phyloP scores from a whole-genome alignment of 2,329 filamentous ascomycete genomes.

The Colletotrichum lentis region DNA sequence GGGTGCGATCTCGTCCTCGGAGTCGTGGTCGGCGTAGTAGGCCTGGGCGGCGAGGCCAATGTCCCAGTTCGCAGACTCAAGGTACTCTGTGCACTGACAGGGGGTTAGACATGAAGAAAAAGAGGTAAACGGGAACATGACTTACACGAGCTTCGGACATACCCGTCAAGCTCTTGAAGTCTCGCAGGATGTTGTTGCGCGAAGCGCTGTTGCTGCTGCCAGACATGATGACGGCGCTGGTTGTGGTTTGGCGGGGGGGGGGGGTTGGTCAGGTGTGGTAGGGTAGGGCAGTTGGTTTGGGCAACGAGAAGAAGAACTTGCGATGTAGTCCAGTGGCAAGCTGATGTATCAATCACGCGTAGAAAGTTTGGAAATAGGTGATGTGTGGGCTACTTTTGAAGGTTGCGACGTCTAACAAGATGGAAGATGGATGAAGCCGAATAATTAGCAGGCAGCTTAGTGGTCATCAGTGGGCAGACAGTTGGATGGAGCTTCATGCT shows the following conservation, averaged over 20 bases:
- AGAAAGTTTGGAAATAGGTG: background rate
- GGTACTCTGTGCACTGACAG: slow-evolving; percentile 71
- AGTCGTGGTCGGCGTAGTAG: slow-evolving; percentile 68
- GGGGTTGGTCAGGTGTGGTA: background rate
- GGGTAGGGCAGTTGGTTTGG: background rate
- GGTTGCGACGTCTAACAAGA: background rate
- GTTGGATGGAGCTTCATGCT: slow-evolving; percentile 28
- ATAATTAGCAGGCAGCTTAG: slow-evolving; percentile 28
- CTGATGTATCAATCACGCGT: background rate
- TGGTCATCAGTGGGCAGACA: slow-evolving; percentile 28
- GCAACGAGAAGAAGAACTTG: no score
- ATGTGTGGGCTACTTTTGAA: background rate
- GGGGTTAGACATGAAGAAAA: slow-evolving; percentile 18
- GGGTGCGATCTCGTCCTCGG: slow-evolving; percentile 54
- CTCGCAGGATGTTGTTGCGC: slow-evolving; percentile 36
- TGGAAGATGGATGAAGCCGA: background rate
- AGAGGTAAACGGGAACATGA: background rate
- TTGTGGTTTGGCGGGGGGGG: slow-evolving; percentile 21
- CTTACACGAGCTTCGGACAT: slow-evolving; percentile 35
- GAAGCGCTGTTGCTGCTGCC: slow-evolving; percentile 33
- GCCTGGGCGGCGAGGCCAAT: slow-evolving; percentile 68
- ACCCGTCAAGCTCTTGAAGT: slow-evolving; percentile 35
- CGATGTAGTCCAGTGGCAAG: background rate
- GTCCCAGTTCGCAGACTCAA: slow-evolving; percentile 72
- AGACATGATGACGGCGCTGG: slow-evolving; percentile 26